These are phyloP conservation scores for Boletus coccyginus DNA, from an alignment of 768 basidiomycete species.

Conservation along the genomic window DNA sequence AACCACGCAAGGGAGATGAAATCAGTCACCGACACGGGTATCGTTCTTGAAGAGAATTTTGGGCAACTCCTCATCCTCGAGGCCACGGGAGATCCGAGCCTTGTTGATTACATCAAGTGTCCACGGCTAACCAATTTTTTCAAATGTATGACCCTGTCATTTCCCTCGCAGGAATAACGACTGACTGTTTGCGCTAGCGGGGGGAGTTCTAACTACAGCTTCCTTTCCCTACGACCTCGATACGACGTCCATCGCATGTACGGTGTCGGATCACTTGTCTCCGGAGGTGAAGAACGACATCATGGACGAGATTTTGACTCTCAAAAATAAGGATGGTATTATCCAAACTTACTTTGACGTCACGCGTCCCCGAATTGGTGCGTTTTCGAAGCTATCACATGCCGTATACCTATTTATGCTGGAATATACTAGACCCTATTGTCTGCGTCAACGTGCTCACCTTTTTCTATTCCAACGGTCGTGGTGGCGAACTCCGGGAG, in stretches of 20 bases:
- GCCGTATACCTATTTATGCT: neutral
- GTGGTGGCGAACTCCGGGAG: constrained; percentile 14
- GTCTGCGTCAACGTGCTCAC: constrained; percentile 22
- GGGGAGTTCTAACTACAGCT: constrained; percentile 6
- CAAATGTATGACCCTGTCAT: constrained; percentile 4
- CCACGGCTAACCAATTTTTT: constrained; percentile 22
- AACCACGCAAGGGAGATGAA: constrained; percentile 15
- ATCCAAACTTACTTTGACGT: constrained; percentile 21
- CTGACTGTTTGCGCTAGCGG: constrained; percentile 7
- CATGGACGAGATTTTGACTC: constrained; percentile 18
- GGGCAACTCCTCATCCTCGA: constrained; percentile 22
- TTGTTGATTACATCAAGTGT: constrained; percentile 18
- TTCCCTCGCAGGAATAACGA: neutral
- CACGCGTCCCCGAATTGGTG: constrained; percentile 21
- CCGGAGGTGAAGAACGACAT: constrained; percentile 18
- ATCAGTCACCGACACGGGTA: constrained; percentile 11
- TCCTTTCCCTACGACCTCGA: constrained; percentile 19
- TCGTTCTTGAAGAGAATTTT: constrained; percentile 20
- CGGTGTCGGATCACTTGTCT: constrained; percentile 11
- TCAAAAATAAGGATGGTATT: constrained; percentile 20
- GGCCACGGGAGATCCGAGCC: constrained; percentile 13
- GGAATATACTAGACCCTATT: constrained; percentile 8
- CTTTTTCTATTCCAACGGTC: constrained; percentile 21
- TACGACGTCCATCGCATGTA: constrained; percentile 20
- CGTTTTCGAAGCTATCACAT: neutral